Conservation (phyloP, 768 basidiomycete species). For the Leucosporidium creatinivorum region DNA sequence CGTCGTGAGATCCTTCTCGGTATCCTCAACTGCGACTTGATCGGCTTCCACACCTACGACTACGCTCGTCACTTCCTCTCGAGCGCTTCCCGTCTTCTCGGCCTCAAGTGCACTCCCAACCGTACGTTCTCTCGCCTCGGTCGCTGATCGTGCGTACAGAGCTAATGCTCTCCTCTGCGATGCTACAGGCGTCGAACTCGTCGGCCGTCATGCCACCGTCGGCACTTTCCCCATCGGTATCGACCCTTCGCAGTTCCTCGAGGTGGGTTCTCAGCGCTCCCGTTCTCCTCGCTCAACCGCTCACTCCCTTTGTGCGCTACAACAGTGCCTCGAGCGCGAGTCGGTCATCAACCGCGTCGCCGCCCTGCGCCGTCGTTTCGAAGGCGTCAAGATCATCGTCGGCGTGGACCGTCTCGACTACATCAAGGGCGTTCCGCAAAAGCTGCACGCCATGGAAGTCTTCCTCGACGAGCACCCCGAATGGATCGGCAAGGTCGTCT, state of each 20-base stretch:
- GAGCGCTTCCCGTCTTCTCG: constrained; percentile 91
- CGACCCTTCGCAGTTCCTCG: constrained; percentile 83
- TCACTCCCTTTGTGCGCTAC: neutral
- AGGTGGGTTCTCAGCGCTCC: too few relatives aligned
- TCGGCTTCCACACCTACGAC: constrained; percentile 99
- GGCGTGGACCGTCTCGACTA: constrained; percentile 98
- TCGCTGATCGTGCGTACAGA: constrained; percentile 48
- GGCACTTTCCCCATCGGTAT: constrained; percentile 99
- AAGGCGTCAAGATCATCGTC: constrained; percentile 92
- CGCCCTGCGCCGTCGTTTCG: constrained; percentile 79
- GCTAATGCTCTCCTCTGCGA: neutral
- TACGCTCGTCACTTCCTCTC: constrained; percentile 99
- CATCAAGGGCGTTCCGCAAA: constrained; percentile 99
- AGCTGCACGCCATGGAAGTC: constrained; percentile 89
- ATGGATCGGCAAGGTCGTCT: constrained; percentile 97
- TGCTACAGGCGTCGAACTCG: constrained; percentile 67
- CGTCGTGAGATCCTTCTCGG: constrained; percentile 96
- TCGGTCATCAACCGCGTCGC: constrained; percentile 72
- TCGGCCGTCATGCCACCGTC: constrained; percentile 88
- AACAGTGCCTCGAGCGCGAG: constrained; percentile 67
- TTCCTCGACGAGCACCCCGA: constrained; percentile 97
- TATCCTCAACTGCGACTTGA: constrained; percentile 87
- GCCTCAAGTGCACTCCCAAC: constrained; percentile 93
- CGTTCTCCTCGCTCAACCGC: too few relatives aligned
- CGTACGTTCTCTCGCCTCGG: too few relatives aligned